phyloP scores from a whole-genome alignment of 495 filamentous ascomycete genomes.

The Aspergillus egyptiacus region DNA sequence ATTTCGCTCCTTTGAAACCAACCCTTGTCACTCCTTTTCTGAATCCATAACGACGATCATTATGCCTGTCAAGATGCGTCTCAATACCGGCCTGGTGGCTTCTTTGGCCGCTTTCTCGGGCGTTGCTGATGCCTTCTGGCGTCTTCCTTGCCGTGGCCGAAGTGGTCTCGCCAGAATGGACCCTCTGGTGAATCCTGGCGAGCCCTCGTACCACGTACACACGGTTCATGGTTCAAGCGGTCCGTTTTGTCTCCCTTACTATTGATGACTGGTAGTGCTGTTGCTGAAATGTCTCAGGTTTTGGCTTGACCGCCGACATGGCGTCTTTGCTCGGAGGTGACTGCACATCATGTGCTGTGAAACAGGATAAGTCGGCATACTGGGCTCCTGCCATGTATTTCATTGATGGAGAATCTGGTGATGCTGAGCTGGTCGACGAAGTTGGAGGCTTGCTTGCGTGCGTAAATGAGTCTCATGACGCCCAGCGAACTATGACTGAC shows the following conservation, averaged over 20 bases:
- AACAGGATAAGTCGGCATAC: conserved; percentile 57
- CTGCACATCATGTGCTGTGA: conserved; percentile 54
- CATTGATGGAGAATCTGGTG: conserved; percentile 46
- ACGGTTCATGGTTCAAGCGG: conserved; percentile 48
- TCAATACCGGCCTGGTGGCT: conserved; percentile 24
- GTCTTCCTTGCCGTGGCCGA: conserved; percentile 69
- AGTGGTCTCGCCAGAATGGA: conserved; percentile 56
- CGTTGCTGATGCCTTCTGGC: conserved; percentile 69
- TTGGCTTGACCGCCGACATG: conserved; percentile 39
- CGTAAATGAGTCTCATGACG: conserved; percentile 15
- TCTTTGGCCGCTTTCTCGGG: conserved; percentile 30
- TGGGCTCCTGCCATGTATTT: conserved; percentile 59
- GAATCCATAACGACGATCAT: conserved; percentile 2
- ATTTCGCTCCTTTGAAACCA: conserved; percentile 16
- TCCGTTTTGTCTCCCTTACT: conserved; percentile 28
- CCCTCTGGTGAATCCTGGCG: conserved; percentile 46
- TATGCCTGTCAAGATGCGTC: conserved; percentile 19
- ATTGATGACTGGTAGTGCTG: background rate
- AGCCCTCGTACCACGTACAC: conserved; percentile 45
- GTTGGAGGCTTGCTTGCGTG: conserved; percentile 55
- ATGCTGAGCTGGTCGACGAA: conserved; percentile 45
- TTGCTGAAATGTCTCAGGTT: conserved; percentile 31
- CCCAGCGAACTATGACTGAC: background rate
- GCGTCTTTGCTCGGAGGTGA: conserved; percentile 38
- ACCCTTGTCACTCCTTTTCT: conserved; percentile 15